Percentiles rank a stretch among this genome's conserved stretches.
phyloP scores from a whole-genome alignment of 2,329 filamentous ascomycete genomes.

The Metarhizium humberi region DNA sequence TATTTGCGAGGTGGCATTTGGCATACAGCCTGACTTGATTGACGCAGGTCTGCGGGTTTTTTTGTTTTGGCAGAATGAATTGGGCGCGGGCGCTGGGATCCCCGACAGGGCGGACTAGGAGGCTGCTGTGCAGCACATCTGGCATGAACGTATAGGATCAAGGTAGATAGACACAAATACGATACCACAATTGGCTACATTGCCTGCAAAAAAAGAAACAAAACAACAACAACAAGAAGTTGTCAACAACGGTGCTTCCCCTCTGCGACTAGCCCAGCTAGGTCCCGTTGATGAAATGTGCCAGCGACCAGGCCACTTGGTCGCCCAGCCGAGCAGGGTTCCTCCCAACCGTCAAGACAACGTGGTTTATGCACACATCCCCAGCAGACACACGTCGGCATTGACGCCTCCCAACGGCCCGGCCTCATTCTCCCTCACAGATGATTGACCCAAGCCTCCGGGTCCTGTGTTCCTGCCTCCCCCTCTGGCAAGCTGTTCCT shows the following conservation, averaged over 20 bases:
- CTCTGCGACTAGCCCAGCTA: no score
- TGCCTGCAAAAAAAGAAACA: neutral
- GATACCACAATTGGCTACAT: neutral
- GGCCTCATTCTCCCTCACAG: no score
- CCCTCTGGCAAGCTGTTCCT: neutral
- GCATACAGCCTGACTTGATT: neutral
- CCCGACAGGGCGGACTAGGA: neutral
- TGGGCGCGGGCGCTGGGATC: neutral
- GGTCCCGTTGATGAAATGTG: no score
- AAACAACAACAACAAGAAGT: no score
- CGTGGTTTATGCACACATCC: neutral
- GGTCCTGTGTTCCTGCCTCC: no score
- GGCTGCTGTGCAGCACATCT: neutral
- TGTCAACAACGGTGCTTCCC: no score
- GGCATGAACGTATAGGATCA: neutral
- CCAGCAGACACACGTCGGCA: neutral
- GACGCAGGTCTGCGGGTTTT: neutral
- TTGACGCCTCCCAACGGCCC: neutral
- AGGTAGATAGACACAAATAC: neutral
- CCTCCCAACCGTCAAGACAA: no score
- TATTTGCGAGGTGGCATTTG: no score
- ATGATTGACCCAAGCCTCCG: no score
- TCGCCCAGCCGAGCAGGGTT: neutral
- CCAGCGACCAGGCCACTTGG: neutral
- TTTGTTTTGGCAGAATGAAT: neutral